Conservation (phyloP, 164 flowering plant genomes). For the Litsea cubeba region DNA sequence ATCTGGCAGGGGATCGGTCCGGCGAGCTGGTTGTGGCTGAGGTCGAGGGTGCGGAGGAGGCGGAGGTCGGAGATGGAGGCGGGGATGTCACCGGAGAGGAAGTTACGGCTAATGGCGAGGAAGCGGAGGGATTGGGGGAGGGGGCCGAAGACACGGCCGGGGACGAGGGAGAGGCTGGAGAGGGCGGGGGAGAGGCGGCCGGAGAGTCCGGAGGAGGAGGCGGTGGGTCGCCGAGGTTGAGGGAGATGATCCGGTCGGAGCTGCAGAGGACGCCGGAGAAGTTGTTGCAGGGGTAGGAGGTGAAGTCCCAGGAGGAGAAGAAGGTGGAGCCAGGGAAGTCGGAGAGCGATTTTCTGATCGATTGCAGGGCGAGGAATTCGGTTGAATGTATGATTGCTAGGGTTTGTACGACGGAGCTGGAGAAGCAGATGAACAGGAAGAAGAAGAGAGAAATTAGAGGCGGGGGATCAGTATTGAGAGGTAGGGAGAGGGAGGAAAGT, state of each 20-base stretch:
- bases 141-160: conserved; percentile 64
- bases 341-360: conserved; percentile 18
- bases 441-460: not conserved
- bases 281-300: conserved; percentile 31
- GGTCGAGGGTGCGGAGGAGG: conserved; percentile 61
- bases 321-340: conserved; percentile 34
- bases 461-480: too few relatives aligned
- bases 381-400: conserved; percentile 19
- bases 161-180: conserved; percentile 66
- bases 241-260: conserved; percentile 28
- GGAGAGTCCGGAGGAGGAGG: conserved; percentile 77
- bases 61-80: conserved; percentile 39
- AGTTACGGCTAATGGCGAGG: conserved; percentile 68
- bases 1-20: conserved; percentile 50
- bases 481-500: too few relatives aligned
- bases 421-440: not conserved
- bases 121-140: conserved; percentile 69
- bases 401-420: not conserved
- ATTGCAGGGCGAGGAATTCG: conserved; percentile 29
- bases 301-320: conserved; percentile 33
- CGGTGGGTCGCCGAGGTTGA: conserved; percentile 86
- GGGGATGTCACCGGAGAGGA: conserved; percentile 66
- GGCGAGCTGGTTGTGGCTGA: conserved; percentile 69
- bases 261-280: conserved; percentile 30
- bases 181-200: conserved; percentile 71